phyloP scores from a whole-genome alignment of 2,329 filamentous ascomycete genomes.

The Magnaporthiopsis incrustans region DNA sequence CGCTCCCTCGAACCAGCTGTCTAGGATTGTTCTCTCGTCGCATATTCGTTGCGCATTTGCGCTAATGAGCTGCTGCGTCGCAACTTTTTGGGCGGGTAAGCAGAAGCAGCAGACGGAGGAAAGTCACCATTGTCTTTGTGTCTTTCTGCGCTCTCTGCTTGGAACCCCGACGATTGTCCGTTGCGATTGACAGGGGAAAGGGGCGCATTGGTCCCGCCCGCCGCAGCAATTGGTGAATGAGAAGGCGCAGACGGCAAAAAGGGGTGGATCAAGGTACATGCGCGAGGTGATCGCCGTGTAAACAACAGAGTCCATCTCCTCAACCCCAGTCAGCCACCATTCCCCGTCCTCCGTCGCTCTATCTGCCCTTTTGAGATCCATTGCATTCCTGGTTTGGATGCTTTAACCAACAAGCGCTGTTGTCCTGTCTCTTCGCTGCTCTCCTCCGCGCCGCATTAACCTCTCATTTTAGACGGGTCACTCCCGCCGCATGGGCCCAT shows the following conservation, averaged over 20 bases:
- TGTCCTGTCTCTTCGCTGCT: too few species aligned
- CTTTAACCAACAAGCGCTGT: background rate
- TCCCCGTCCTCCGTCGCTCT: background rate
- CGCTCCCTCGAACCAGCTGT: background rate
- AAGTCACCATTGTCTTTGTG: too few species aligned
- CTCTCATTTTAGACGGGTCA: background rate
- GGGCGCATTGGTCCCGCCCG: too few species aligned
- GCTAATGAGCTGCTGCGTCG: too few species aligned
- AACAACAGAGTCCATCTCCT: background rate
- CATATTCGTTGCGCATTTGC: background rate
- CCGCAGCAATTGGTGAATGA: too few species aligned
- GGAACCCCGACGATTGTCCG: too few species aligned
- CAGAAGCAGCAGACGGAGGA: too few species aligned
- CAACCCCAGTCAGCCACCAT: background rate
- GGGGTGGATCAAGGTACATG: background rate
- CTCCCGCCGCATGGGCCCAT: background rate
- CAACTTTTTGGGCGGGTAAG: too few species aligned
- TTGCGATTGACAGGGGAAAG: too few species aligned
- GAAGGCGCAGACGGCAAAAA: background rate
- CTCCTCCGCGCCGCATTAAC: slow-evolving; percentile 4
- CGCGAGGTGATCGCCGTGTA: background rate
- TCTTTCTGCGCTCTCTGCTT: too few species aligned
- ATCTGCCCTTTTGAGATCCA: background rate
- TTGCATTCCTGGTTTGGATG: background rate
- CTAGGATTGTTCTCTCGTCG: background rate